Evolutionary conservation across 305 asterid genomes (phyloP), one percentile per base, ranked within the genome.

Genomic region (Petunia hybrid): DNA sequence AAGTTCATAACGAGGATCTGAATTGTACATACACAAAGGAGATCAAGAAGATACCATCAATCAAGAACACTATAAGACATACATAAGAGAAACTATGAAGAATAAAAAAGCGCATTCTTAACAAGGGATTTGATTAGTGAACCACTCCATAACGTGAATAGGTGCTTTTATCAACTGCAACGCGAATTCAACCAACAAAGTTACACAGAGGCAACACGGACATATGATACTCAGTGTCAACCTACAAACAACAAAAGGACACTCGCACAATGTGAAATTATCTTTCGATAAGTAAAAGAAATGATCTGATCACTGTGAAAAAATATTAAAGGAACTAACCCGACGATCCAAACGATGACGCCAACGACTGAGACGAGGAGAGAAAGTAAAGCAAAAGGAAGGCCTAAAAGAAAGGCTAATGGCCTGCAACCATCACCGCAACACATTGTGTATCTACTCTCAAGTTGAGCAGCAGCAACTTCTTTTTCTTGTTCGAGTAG

Each of bases 161-260:
- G 97, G 93, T 40, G 95, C 93, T 70, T 89, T 92, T 83, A 91
- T 87, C 36, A 92, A 85, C 85, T 85, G 85, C 80, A 90, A 69
- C 67, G 93, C 91, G 85, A 90, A 31, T 83, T 90, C 94, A 85
- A 89, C 92, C 82, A 92, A 12, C 79, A 87, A 74, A 59, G 97
- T 90, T 85, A 89, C 89, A 84, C 93, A 89, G 46, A 89, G 70
- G 53, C 91, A 92, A 56, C 95, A 89, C 4, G 95, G 97, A 73
- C 94, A 91, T 82, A 89, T 85, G 78, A 91, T 81, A 74, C 89
- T 92, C 88, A 90, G 61, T 79, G 78, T 3, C 80, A 89, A 82
- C 83, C 94, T 92, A 82, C 53, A 71, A 74, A 81, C 1, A 70
- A 68, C n/a, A 57, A 22, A 22, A 22, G 31, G 31, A 22, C 31